Conservation (phyloP, 2,329 filamentous ascomycete species). For the Nigrograna mackinnonii region DNA sequence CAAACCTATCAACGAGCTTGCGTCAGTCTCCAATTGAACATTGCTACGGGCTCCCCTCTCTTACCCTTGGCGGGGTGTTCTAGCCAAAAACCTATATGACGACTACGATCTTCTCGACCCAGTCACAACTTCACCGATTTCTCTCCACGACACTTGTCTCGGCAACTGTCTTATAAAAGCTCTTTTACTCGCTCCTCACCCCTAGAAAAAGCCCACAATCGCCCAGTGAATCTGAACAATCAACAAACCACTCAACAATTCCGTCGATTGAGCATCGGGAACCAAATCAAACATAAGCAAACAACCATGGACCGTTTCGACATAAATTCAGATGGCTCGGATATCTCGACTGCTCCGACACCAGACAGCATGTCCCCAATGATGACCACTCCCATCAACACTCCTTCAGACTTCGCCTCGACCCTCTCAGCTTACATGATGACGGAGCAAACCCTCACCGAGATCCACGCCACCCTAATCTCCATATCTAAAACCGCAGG, state of each 20-base stretch:
- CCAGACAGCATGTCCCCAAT: constrained; percentile 9
- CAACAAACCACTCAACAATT: background rate
- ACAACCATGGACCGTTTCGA: background rate
- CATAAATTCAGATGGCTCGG: constrained; percentile 7
- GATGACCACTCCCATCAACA: constrained; percentile 14
- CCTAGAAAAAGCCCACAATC: no score
- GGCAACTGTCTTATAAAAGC: background rate
- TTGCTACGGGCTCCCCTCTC: no score
- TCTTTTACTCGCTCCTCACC: background rate
- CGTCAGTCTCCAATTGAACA: no score
- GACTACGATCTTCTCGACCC: no score
- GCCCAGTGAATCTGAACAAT: no score
- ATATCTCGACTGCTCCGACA: constrained; percentile 9
- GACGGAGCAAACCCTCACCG: constrained; percentile 10
- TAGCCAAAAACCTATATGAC: no score
- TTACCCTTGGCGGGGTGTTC: no score
- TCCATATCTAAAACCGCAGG: constrained; percentile 31
- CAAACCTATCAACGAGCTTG: no score
- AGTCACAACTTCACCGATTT: background rate
- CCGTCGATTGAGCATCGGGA: constrained; percentile 11
- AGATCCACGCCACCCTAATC: constrained; percentile 22
- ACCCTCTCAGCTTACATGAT: constrained; percentile 21
- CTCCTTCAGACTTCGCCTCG: constrained; percentile 15
- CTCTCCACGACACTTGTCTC: background rate
- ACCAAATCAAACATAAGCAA: background rate